Evolutionary conservation across 345 rosid species (phyloP).

Genomic region (Aegle marmelos): DNA sequence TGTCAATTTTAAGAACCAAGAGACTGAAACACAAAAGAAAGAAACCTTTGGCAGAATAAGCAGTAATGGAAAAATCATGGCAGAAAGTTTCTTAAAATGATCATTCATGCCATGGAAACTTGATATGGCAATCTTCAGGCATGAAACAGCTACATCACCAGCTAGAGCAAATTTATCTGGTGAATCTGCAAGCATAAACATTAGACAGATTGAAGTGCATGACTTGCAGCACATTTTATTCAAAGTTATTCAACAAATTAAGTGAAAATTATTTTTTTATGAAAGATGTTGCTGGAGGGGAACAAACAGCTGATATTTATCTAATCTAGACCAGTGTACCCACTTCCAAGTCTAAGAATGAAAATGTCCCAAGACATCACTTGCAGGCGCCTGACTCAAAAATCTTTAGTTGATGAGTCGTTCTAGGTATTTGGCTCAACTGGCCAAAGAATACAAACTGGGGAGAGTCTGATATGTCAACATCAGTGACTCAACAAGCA

Average conservation of each 20-base stretch:
- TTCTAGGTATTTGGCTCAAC: not conserved
- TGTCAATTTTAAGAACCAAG: not conserved
- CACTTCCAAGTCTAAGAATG: not conserved
- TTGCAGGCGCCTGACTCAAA: not conserved
- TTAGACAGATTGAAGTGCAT: not conserved
- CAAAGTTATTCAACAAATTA: not conserved
- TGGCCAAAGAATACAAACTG: not conserved
- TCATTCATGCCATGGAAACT: conserved; percentile 39
- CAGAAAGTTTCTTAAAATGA: conserved; percentile 51
- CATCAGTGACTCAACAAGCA: not conserved
- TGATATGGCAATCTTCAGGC: conserved; percentile 53
- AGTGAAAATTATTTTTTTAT: no score
- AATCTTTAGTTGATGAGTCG: not conserved
- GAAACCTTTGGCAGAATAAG: conserved; percentile 69
- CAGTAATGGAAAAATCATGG: conserved; percentile 74
- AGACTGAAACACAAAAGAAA: not conserved
- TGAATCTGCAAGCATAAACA: conserved; percentile 46
- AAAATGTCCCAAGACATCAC: not conserved
- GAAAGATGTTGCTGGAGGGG: not conserved
- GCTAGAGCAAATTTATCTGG: conserved; percentile 42
- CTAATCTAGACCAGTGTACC: not conserved
- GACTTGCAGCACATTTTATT: not conserved
- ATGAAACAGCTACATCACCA: conserved; percentile 52
- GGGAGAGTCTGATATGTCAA: not conserved
- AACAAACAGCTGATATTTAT: not conserved